A percentile compares a stretch with the other conserved stretches of the same genome.
Evolutionary conservation across 768 basidiomycete genomes (phyloP).

Genomic region (Dendrothele bispora): DNA sequence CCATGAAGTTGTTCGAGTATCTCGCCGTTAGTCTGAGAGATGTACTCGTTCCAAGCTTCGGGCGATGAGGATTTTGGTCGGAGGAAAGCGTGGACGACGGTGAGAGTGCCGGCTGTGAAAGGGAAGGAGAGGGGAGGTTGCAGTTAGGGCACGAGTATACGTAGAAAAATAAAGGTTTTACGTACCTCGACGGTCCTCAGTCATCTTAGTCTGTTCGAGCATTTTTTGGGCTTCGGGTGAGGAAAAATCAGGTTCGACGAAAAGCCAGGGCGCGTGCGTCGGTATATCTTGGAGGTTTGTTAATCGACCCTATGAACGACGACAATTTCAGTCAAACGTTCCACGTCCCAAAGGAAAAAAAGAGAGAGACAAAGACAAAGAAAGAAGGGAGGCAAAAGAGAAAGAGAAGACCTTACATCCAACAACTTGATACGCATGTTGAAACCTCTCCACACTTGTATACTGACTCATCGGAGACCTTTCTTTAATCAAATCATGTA

Average conservation of each 20-base stretch:
- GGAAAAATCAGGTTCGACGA: conserved; percentile 62
- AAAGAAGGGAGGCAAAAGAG: neutral
- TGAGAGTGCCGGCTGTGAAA: conserved; percentile 30
- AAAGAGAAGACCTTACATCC: conserved; percentile 40
- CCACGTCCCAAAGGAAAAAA: neutral
- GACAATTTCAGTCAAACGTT: no score
- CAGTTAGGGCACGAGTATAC: neutral
- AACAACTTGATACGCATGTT: conserved; percentile 60
- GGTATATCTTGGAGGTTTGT: conserved; percentile 74
- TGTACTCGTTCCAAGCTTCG: no score
- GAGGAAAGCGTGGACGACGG: conserved; percentile 28
- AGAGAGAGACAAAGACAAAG: neutral
- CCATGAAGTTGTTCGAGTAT: no score
- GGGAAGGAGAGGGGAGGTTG: conserved; percentile 8
- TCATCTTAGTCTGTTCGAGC: conserved; percentile 41
- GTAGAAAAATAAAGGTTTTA: no score
- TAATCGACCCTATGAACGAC: conserved; percentile 57
- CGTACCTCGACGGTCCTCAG: conserved; percentile 45
- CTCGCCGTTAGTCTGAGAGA: no score
- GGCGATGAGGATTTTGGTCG: conserved; percentile 28
- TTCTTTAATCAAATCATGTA: conserved; percentile 51
- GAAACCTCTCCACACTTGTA: conserved; percentile 58
- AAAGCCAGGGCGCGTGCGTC: conserved; percentile 71
- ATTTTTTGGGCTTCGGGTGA: conserved; percentile 57
- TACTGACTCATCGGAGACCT: conserved; percentile 57